Evolutionary conservation across 768 basidiomycete species (phyloP).

Genomic region (Tulasnella sp.): DNA sequence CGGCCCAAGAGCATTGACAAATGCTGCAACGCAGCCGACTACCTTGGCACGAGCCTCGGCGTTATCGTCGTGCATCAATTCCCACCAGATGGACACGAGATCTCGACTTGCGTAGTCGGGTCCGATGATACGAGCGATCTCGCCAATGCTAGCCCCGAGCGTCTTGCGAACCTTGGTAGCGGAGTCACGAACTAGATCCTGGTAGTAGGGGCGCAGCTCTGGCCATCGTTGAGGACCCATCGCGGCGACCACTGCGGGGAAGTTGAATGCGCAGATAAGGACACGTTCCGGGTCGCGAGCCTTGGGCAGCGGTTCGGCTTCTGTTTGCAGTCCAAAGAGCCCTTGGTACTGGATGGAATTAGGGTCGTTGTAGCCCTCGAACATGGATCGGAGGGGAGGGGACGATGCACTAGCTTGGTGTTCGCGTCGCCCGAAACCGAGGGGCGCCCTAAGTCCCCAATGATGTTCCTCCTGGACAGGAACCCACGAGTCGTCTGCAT

Average conservation of each 20-base stretch:
- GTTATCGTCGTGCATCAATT: conserved; percentile 54
- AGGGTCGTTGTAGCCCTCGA: conserved; percentile 35
- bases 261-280: conserved; percentile 84
- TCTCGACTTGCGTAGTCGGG: conserved; percentile 66
- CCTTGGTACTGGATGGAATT: not conserved
- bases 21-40: conserved; percentile 63
- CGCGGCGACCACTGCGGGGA: conserved; percentile 86
- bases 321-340: conserved; percentile 22
- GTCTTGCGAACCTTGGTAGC: conserved; percentile 71
- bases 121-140: conserved; percentile 84
- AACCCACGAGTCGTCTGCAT: conserved; percentile 19
- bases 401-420: conserved; percentile 1
- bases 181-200: conserved; percentile 62
- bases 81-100: conserved; percentile 73
- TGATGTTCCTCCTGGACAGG: conserved; percentile 20
- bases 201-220: conserved; percentile 69
- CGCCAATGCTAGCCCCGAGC: conserved; percentile 85
- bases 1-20: conserved; percentile 58
- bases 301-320: conserved; percentile 19
- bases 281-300: conserved; percentile 67
- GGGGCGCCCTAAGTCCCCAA: conserved; percentile 25
- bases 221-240: conserved; percentile 76
- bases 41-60: conserved; percentile 70
- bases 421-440: conserved; percentile 2
- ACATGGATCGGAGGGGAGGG: conserved; percentile 28